Evolutionary conservation across 2,329 filamentous ascomycete genomes (phyloP), one percentile per base, ranked within the genome.

Genomic region (Ampelomyces quisqualis): DNA sequence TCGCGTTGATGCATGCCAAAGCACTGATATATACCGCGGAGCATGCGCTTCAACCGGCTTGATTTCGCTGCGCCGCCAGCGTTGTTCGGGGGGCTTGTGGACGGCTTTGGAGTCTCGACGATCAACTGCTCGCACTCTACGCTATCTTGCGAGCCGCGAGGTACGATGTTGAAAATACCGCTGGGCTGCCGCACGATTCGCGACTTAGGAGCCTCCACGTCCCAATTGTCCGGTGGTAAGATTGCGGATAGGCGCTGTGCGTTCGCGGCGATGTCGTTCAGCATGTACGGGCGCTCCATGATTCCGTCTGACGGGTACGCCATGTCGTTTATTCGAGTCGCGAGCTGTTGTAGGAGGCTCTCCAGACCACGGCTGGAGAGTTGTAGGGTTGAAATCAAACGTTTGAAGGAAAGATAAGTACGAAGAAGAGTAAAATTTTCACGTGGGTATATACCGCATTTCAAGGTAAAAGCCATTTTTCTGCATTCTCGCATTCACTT

Each of bases 161-260:
- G 38, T 24, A 45, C 39, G 15, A 51, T 9, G 3, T 39, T 31
- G 27, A 55, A 33, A 3, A 47, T 23, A 4, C 49, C 53, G 35
- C 38, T 53, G 3, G 22, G 7, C 11, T 38, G 34, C 3, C 47
- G 38, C n/a, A 43, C 29, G 14, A 51, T 19, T 8, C 24, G 8
- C 4, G 19, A 7, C 5, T 29, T 24, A 18, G 17, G 29, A 9
- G 17, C 9, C 1, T 33, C 24, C 4, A 23, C 11, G 14, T 47
- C 38, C 51, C 47, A 58, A 7, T 33, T 35, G 19, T 58, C 49
- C 7, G 50, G 51, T n/a, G 47, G 51, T 7, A 60, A 34, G 13
- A n/a, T 40, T 2, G 41, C 46, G 1, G 51, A 53, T 2, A 57
- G 35, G 1, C 38, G 36, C 31, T 53, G 49, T 14, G 35, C 38